Evolutionary conservation across 2,329 filamentous ascomycete species (phyloP).

Genomic region (Xylariaceae sp.): DNA sequence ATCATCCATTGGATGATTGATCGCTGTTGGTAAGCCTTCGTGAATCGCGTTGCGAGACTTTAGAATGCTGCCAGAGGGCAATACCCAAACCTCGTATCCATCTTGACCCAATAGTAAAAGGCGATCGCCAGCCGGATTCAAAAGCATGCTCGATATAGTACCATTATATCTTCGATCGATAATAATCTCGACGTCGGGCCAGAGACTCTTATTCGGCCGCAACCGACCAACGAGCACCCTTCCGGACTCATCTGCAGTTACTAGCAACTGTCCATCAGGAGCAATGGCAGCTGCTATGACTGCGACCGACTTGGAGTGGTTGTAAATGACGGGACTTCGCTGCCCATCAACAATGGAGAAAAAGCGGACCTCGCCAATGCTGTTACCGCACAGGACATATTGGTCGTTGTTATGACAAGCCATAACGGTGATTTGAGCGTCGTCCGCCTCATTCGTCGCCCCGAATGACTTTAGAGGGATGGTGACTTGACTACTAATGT

Average conservation of each 20-base stretch:
- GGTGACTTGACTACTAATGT: slow-evolving; percentile 12
- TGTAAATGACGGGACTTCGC: slow-evolving; percentile 18
- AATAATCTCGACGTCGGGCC: slow-evolving; percentile 8
- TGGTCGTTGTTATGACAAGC: slow-evolving; percentile 12
- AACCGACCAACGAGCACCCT: slow-evolving; percentile 23
- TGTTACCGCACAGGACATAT: slow-evolving; percentile 25
- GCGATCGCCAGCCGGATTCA: slow-evolving; percentile 17
- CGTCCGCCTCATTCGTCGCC: slow-evolving; percentile 8
- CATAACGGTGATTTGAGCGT: slow-evolving; percentile 23
- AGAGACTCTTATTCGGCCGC: neutral
- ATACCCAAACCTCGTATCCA: slow-evolving; percentile 21
- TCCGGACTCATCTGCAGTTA: slow-evolving; percentile 27
- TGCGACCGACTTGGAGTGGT: slow-evolving; percentile 19
- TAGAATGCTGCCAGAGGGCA: slow-evolving; percentile 19
- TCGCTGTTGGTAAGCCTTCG: slow-evolving; percentile 8
- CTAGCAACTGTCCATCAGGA: slow-evolving; percentile 18
- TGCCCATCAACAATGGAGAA: slow-evolving; percentile 19
- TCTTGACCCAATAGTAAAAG: slow-evolving; percentile 20
- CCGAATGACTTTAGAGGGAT: slow-evolving; percentile 10
- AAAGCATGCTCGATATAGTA: slow-evolving; percentile 14
- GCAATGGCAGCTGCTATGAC: slow-evolving; percentile 19
- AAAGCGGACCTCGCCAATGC: slow-evolving; percentile 23
- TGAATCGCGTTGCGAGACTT: slow-evolving; percentile 4
- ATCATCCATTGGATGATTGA: slow-evolving; percentile 9
- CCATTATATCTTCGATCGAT: slow-evolving; percentile 14